Evolutionary conservation across 345 rosid species (phyloP).

Genomic region (Corchorus olitorius): DNA sequence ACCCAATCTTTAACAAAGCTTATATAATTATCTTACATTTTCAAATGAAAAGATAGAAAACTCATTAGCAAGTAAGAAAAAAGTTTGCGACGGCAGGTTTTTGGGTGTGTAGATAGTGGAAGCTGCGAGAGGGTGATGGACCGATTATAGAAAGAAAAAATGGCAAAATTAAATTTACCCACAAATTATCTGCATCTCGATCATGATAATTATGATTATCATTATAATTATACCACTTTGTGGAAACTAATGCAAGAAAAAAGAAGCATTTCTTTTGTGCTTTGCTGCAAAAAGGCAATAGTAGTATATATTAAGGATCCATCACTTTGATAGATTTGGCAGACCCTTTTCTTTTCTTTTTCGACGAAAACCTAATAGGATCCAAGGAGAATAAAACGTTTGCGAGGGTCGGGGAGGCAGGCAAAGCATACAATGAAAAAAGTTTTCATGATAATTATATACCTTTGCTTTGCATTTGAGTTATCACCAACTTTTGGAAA

Average conservation of each 20-base stretch:
- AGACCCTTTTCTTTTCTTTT: not conserved
- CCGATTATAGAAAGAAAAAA: not conserved
- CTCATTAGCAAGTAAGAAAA: not conserved
- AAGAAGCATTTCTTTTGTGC: not conserved
- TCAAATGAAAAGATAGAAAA: not conserved
- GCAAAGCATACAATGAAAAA: not conserved
- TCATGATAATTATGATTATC: too few relatives aligned
- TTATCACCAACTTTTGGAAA: not conserved
- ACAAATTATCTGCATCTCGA: too few relatives aligned
- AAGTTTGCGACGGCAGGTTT: not conserved
- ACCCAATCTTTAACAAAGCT: not conserved
- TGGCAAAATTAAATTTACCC: not conserved
- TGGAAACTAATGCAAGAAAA: not conserved
- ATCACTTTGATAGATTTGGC: not conserved
- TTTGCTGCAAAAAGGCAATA: not conserved
- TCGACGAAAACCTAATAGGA: not conserved
- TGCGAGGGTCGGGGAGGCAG: not conserved
- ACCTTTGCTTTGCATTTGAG: not conserved
- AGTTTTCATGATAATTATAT: not conserved
- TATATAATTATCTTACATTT: not conserved
- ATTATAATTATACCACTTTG: not conserved
- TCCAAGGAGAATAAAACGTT: slow-evolving; percentile 5
- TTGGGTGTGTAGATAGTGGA: not conserved
- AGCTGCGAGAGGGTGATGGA: not conserved
- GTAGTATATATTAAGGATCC: not conserved